Percentiles rank a stretch among this genome's conserved stretches.
These are phyloP conservation scores for Amylostereum areolatum DNA, from an alignment of 1,284 basidiomycete genomes.

Conservation along the genomic window DNA sequence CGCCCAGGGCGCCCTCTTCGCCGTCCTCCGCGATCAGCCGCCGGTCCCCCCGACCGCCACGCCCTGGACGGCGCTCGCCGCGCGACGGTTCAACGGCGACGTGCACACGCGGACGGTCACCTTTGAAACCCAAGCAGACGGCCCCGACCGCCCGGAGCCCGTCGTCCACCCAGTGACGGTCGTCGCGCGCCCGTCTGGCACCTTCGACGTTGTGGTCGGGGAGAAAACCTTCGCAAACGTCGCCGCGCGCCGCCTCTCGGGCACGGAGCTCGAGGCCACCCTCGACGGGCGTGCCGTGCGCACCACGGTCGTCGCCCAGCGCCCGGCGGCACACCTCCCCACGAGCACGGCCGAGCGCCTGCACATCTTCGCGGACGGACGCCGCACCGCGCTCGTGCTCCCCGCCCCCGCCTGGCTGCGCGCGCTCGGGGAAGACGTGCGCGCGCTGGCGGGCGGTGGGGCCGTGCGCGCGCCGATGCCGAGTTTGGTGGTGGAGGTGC, in stretches of 20 bases:
- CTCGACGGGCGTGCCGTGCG: conserved; percentile 40
- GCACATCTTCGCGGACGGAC: conserved; percentile 59
- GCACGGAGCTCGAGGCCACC: conserved; percentile 44
- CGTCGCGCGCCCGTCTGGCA: conserved; percentile 22
- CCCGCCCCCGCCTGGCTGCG: conserved; percentile 64
- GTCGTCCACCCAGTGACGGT: conserved; percentile 44
- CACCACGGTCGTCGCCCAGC: conserved; percentile 72
- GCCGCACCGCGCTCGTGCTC: conserved; percentile 53
- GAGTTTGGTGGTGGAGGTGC: conserved; percentile 82
- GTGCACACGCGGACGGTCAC: conserved; percentile 52
- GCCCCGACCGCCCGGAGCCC: conserved; percentile 26
- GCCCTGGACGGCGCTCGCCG: conserved; percentile 66
- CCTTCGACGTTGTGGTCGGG: conserved; percentile 52
- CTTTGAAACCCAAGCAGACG: conserved; percentile 46
- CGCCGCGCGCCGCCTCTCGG: conserved; percentile 46
- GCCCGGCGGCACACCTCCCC: conserved; percentile 42
- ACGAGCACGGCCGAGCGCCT: conserved; percentile 58
- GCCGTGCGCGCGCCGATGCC: conserved; percentile 81
- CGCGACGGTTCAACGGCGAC: conserved; percentile 75
- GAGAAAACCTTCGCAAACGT: conserved; percentile 43
- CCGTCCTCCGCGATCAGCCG: conserved; percentile 61
- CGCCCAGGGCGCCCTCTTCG: conserved; percentile 74
- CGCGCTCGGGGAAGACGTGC: conserved; percentile 51
- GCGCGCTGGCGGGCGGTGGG: conserved; percentile 46
- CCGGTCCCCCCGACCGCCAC: conserved; percentile 24